These are phyloP conservation scores for Drechslerella stenobrocha DNA, from an alignment of 2,329 filamentous ascomycete species.

Conservation along the genomic window DNA sequence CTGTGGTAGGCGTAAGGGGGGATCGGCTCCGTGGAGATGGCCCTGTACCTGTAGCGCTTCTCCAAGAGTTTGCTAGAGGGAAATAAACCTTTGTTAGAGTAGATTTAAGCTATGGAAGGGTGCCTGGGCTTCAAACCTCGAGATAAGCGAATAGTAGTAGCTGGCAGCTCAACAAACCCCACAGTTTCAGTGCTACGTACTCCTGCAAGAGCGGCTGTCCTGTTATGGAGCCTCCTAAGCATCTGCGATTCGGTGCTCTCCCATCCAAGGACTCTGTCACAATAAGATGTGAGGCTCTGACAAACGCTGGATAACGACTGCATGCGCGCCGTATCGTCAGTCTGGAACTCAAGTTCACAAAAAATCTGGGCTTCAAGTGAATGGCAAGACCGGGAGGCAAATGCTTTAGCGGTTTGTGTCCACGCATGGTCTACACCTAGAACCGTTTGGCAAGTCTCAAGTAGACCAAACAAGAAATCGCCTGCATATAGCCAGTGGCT, in stretches of 20 bases:
- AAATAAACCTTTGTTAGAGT: too few relatives aligned
- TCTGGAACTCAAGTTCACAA: slow-evolving; percentile 17
- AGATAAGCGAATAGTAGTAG: neutral
- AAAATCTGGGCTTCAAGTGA: slow-evolving; percentile 20
- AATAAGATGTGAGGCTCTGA: slow-evolving; percentile 7
- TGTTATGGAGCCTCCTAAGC: slow-evolving; percentile 5
- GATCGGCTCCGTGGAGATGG: neutral
- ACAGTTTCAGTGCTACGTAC: neutral
- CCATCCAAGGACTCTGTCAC: slow-evolving; percentile 9
- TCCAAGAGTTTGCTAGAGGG: too few relatives aligned
- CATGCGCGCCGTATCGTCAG: neutral
- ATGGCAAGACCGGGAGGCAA: slow-evolving; percentile 13
- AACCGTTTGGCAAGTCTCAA: slow-evolving; percentile 7
- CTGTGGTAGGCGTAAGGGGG: neutral
- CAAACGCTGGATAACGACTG: neutral
- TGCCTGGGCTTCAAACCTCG: neutral
- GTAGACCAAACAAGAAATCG: slow-evolving; percentile 24
- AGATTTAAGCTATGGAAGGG: too few relatives aligned
- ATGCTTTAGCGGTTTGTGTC: slow-evolving; percentile 10
- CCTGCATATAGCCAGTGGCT: slow-evolving; percentile 19
- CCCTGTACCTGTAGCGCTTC: too few relatives aligned
- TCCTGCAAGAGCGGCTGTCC: neutral
- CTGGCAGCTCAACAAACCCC: slow-evolving; percentile 1
- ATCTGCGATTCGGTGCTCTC: slow-evolving; percentile 11
- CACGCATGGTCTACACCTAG: slow-evolving; percentile 13